Base-by-base conservation (phyloP, 75 land plant genomes). In the Cupressus sempervirens region DNA sequence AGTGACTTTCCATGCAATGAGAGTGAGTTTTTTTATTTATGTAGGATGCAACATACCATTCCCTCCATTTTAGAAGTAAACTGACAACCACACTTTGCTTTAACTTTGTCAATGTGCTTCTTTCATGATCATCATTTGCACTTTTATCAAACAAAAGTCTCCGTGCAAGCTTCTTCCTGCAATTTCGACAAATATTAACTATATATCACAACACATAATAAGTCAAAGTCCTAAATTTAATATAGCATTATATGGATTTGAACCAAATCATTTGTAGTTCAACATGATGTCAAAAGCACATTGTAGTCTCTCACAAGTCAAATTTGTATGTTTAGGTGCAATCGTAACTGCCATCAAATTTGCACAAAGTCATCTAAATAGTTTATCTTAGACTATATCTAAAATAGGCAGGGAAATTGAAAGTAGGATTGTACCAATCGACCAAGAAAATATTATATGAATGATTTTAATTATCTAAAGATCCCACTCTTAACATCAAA, bases 41-140 rank as follows among this genome's bases (percentile, higher is more conserved):
- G n/a, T n/a, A n/a, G n/a, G 12, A 14, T 15, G 29, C 13, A n/a
- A 83, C 92, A 76, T 36, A 97, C 96, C 99, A 97, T 97, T 50
- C 99, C 96, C 92, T 97, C 99, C 99, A 97, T 97, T 88, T 97
- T 97, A 38, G 98, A 95, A 15, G 99, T 97, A 84, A 97, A 96
- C 88, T 97, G 99, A 68, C 98, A 94, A 77, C 99, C 99, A 91
- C 96, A 97, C 84, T 96, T 85, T 96, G 98, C 88, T 97, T 97
- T 85, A 97, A 68, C 83, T 97, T 97, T 82, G 99, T 93, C 86
- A 97, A 85, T 80, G 94, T 94, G 87, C 99, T 96, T 87, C 99
- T 94, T 85, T 97, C 99, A 86, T 96, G 98, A 81, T 97, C 98
- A 81, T 97, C 98, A 86, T 96, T 94, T 40, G 99, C 98, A 93